Evolutionary conservation across 345 rosid genomes (phyloP).

Genomic region (Lenwebbia sp.): DNA sequence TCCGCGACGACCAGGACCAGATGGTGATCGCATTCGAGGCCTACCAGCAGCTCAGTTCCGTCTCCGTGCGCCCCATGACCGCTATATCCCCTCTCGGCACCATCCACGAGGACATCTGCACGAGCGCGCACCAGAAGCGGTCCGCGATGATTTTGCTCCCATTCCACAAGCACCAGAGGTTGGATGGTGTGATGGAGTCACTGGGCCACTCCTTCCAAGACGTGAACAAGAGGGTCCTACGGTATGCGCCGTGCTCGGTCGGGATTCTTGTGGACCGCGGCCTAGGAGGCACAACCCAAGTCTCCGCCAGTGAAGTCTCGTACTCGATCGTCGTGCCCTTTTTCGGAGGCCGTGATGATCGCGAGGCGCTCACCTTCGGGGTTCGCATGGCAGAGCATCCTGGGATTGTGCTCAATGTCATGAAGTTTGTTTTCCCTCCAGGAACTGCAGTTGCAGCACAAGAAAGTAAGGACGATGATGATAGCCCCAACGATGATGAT

Average conservation of each 20-base stretch:
- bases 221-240: slow-evolving; percentile 37
- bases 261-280: slow-evolving; percentile 72
- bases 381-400: slow-evolving; percentile 66
- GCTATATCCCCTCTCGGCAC: slow-evolving; percentile 48
- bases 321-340: slow-evolving; percentile 25
- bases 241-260: slow-evolving; percentile 57
- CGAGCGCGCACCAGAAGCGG: slow-evolving; percentile 46
- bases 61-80: slow-evolving; percentile 68
- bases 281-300: slow-evolving; percentile 57
- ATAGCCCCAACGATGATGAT: not conserved
- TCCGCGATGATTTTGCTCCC: slow-evolving; percentile 51
- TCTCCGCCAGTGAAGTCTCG: slow-evolving; percentile 46
- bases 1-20: slow-evolving; percentile 23
- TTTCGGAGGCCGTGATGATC: slow-evolving; percentile 42
- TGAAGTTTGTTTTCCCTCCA: slow-evolving; percentile 15
- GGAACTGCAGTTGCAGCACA: slow-evolving; percentile 1
- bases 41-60: slow-evolving; percentile 52
- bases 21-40: slow-evolving; percentile 62
- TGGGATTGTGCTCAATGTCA: slow-evolving; percentile 27
- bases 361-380: slow-evolving; percentile 49
- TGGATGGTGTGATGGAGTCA: slow-evolving; percentile 57
- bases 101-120: slow-evolving; percentile 58
- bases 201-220: slow-evolving; percentile 32
- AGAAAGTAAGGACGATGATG: not conserved
- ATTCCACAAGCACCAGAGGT: slow-evolving; percentile 56